A percentile compares a stretch with the other conserved stretches of the same genome.
These are phyloP conservation scores for Colletotrichum sp. DNA, from an alignment of 2,329 filamentous ascomycete species.

Conservation along the genomic window DNA sequence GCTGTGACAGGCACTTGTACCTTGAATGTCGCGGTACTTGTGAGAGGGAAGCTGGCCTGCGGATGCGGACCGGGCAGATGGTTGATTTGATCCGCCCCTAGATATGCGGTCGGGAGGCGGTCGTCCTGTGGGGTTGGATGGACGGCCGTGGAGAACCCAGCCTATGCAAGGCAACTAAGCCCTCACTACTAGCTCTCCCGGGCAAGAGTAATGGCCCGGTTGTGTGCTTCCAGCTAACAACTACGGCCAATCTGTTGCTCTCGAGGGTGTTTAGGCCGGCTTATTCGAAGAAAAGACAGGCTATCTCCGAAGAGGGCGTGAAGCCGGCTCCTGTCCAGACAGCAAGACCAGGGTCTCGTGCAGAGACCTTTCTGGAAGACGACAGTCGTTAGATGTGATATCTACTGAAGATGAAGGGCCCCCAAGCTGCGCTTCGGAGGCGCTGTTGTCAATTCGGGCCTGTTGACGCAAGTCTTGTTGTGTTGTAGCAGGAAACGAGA, in stretches of 20 bases:
- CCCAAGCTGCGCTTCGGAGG: neutral
- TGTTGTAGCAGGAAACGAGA: neutral
- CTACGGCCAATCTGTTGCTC: neutral
- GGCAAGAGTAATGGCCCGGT: neutral
- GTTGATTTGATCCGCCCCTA: slow-evolving; percentile 20
- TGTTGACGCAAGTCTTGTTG: slow-evolving; percentile 10
- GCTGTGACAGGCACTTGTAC: slow-evolving; percentile 16
- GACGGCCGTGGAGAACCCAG: slow-evolving; percentile 20
- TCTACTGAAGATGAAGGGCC: neutral
- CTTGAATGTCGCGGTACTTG: slow-evolving; percentile 22
- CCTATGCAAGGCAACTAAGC: slow-evolving; percentile 8
- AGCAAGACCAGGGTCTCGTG: slow-evolving; percentile 3
- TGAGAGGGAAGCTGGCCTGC: slow-evolving; percentile 17
- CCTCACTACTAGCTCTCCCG: slow-evolving; percentile 2
- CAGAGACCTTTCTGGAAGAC: slow-evolving; percentile 19
- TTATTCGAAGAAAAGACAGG: neutral
- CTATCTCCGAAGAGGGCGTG: slow-evolving; percentile 11
- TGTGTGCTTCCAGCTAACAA: slow-evolving; percentile 2
- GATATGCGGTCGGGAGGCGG: slow-evolving; percentile 17
- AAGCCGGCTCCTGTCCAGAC: neutral
- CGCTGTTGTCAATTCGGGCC: neutral
- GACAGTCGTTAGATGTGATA: slow-evolving; percentile 4
- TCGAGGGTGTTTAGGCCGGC: neutral
- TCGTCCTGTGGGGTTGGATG: slow-evolving; percentile 16
- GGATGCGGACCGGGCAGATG: slow-evolving; percentile 21